phyloP scores from a whole-genome alignment of 1,284 basidiomycete genomes.

The Stereum hirsutum region DNA sequence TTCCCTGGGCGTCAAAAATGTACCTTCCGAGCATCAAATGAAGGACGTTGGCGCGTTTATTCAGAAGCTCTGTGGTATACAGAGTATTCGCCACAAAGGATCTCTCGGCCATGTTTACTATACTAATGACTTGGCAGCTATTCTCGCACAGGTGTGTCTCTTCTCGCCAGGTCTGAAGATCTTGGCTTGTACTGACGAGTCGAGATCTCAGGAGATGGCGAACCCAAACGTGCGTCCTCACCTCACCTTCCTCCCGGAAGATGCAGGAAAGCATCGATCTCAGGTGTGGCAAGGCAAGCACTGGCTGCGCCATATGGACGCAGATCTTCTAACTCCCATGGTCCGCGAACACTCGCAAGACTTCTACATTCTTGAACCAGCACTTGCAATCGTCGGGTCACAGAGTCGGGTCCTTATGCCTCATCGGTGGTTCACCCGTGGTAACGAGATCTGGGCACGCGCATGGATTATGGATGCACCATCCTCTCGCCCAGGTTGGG shows the following conservation, averaged over 20 bases:
- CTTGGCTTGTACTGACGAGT: neutral
- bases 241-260: neutral
- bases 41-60: neutral
- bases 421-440: constrained; percentile 3
- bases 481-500: too few species aligned
- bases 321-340: neutral
- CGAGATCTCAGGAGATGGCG: constrained; percentile 3
- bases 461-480: too few species aligned
- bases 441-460: too few species aligned
- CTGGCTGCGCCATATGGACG: constrained; percentile 1
- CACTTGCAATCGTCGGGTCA: neutral
- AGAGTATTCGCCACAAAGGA: constrained; percentile 2
- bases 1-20: constrained; percentile 1
- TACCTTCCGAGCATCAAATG: constrained; percentile 3
- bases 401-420: too few species aligned
- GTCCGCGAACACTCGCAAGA: neutral
- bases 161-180: too few species aligned
- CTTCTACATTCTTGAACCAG: constrained; percentile 2
- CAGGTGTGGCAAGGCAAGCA: neutral
- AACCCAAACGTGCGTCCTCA: constrained; percentile 2
- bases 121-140: neutral
- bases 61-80: constrained; percentile 4
- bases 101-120: neutral
- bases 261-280: neutral
- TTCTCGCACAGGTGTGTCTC: neutral